Conservation (phyloP, 306 rosid species). For the Vachellia collinsii region DNA sequence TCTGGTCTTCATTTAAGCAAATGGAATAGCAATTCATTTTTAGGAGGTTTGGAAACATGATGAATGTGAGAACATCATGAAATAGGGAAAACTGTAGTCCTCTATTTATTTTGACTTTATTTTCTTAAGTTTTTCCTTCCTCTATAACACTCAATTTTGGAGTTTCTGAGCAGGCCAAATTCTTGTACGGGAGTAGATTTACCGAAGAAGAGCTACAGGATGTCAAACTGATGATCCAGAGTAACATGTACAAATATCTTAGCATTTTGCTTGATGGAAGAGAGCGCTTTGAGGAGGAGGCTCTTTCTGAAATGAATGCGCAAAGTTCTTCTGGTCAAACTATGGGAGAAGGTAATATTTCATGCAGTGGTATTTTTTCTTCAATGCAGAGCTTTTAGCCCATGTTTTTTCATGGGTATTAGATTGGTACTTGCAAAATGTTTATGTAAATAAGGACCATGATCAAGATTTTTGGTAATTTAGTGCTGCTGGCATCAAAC, state of each 20-base stretch:
- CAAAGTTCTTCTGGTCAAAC: slow-evolving; percentile 48
- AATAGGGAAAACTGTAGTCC: background rate
- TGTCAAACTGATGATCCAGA: slow-evolving; percentile 92
- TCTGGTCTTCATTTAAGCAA: slow-evolving; percentile 20
- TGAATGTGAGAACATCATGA: slow-evolving; percentile 10
- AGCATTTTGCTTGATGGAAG: slow-evolving; percentile 97
- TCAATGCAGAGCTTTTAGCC: background rate
- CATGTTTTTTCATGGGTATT: slow-evolving; percentile 16
- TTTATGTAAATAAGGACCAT: slow-evolving; percentile 1
- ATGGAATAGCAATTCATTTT: background rate
- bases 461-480: background rate
- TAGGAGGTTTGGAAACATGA: slow-evolving; percentile 1
- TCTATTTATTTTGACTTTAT: background rate
- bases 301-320: slow-evolving; percentile 53
- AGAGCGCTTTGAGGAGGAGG: slow-evolving; percentile 96
- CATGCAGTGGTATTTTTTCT: slow-evolving; percentile 14
- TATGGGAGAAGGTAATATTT: slow-evolving; percentile 57
- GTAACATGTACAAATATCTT: slow-evolving; percentile 93
- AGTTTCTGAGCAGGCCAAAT: slow-evolving; percentile 73
- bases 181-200: slow-evolving; percentile 83
- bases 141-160: slow-evolving; percentile 33
- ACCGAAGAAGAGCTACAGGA: slow-evolving; percentile 75
- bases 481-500: slow-evolving; percentile 22
- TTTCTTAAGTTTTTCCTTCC: background rate
- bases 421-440: background rate